phyloP scores from a whole-genome alignment of 768 basidiomycete species.

The Sarcodon aspratus region DNA sequence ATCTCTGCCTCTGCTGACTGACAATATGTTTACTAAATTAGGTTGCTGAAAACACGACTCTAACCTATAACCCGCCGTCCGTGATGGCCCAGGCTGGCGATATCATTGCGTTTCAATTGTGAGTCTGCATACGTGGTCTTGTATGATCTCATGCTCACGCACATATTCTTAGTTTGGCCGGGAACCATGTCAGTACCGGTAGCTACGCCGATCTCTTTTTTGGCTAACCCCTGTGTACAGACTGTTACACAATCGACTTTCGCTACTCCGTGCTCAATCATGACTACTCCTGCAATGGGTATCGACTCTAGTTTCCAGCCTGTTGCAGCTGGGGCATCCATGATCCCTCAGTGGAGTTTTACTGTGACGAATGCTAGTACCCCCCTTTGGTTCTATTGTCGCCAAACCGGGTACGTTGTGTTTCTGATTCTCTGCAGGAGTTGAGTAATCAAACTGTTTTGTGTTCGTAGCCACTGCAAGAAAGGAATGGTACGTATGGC shows the following conservation, averaged over 20 bases:
- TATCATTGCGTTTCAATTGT: conserved; percentile 43
- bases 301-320: conserved; percentile 41
- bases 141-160: neutral
- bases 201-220: neutral
- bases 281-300: conserved; percentile 24
- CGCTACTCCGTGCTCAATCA: conserved; percentile 33
- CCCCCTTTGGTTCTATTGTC: conserved; percentile 56
- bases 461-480: conserved; percentile 30
- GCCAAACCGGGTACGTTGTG: conserved; percentile 26
- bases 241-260: conserved; percentile 55
- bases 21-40: too few relatives aligned
- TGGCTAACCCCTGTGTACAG: conserved; percentile 19
- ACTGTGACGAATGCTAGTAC: conserved; percentile 30
- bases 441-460: conserved; percentile 11
- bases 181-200: neutral
- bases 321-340: conserved; percentile 19
- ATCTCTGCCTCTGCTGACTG: too few relatives aligned
- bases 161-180: neutral
- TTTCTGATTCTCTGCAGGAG: conserved; percentile 6
- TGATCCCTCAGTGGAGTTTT: conserved; percentile 33
- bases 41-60: conserved; percentile 1
- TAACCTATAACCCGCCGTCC: conserved; percentile 17
- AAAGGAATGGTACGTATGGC: conserved; percentile 32
- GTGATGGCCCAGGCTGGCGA: conserved; percentile 35
- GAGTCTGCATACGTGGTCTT: conserved; percentile 8